Percentiles rank a stretch among this genome's conserved stretches.
These are phyloP conservation scores for Amanita polypyramis DNA, from an alignment of 768 basidiomycete species.

Conservation along the genomic window DNA sequence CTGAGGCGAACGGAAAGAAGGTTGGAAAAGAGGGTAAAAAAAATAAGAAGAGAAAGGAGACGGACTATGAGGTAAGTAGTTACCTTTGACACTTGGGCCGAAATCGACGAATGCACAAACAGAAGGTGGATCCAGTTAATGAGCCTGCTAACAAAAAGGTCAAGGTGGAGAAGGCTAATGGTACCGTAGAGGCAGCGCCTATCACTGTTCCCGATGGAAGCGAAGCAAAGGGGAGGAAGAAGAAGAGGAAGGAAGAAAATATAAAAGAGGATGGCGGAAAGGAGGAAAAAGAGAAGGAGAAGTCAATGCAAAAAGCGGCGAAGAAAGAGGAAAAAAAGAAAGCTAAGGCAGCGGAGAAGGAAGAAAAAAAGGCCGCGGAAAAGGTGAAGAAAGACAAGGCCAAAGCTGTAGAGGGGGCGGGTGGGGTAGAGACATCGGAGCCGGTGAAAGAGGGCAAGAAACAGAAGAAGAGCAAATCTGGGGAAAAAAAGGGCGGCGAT, in stretches of 20 bases:
- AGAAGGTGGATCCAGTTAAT: neutral
- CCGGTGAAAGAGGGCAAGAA: too few relatives aligned
- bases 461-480: too few relatives aligned
- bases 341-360: constrained; percentile 6
- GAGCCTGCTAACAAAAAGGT: constrained; percentile 9
- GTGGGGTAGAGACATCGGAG: too few relatives aligned
- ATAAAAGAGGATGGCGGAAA: constrained; percentile 11
- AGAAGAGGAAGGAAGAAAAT: constrained; percentile 5
- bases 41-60: constrained; percentile 13
- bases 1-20: neutral
- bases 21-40: constrained; percentile 12
- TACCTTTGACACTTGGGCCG: too few relatives aligned
- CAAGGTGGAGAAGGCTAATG: constrained; percentile 13
- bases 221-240: neutral
- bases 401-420: too few relatives aligned
- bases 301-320: constrained; percentile 7
- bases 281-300: constrained; percentile 10
- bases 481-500: too few relatives aligned
- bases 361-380: too few relatives aligned
- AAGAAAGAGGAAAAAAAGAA: neutral
- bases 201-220: constrained; percentile 15
- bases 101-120: neutral
- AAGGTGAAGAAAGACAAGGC: constrained; percentile 7
- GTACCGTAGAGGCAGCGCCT: constrained; percentile 4
- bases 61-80: constrained; percentile 8